A percentile compares a stretch with the other conserved stretches of the same genome.
These are phyloP conservation scores for Colletotrichum phormii DNA, from an alignment of 2,329 filamentous ascomycete species.

Conservation along the genomic window DNA sequence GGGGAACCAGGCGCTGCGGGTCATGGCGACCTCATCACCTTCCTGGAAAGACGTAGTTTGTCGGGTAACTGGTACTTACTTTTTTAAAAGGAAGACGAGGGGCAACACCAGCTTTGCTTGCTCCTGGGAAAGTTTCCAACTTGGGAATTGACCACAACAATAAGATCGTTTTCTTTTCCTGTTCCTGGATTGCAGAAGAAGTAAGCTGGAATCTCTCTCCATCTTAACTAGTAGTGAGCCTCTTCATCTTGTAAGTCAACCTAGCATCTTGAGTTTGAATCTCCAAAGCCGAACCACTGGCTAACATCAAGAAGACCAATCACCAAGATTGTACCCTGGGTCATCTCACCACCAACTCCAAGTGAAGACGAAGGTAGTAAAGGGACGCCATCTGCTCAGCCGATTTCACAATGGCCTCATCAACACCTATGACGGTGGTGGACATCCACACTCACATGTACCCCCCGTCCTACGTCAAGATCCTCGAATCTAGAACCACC, in stretches of 20 bases:
- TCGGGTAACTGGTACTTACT: conserved; percentile 27
- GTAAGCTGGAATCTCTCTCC: neutral
- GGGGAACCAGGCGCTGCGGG: conserved; percentile 12
- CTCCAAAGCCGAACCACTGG: neutral
- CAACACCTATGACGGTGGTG: conserved; percentile 58
- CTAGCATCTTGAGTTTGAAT: neutral
- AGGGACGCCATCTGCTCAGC: neutral
- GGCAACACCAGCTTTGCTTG: neutral
- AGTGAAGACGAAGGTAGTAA: neutral
- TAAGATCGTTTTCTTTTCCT: neutral
- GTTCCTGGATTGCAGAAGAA: neutral
- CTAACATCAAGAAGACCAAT: conserved; percentile 1
- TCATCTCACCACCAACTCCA: neutral
- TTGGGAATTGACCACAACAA: neutral
- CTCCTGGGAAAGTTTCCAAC: conserved; percentile 11
- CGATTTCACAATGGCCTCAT: conserved; percentile 47
- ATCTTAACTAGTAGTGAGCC: conserved; percentile 2
- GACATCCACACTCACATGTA: conserved; percentile 80
- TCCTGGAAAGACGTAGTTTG: conserved; percentile 33
- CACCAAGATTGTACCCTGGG: neutral
- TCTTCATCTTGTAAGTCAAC: conserved; percentile 10
- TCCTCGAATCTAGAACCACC: conserved; percentile 67
- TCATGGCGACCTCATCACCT: conserved; percentile 35
- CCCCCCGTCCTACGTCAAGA: conserved; percentile 70
- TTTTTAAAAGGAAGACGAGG: neutral